Base-by-base conservation (phyloP, 768 basidiomycete species). In the Gymnopilus dilepis region DNA sequence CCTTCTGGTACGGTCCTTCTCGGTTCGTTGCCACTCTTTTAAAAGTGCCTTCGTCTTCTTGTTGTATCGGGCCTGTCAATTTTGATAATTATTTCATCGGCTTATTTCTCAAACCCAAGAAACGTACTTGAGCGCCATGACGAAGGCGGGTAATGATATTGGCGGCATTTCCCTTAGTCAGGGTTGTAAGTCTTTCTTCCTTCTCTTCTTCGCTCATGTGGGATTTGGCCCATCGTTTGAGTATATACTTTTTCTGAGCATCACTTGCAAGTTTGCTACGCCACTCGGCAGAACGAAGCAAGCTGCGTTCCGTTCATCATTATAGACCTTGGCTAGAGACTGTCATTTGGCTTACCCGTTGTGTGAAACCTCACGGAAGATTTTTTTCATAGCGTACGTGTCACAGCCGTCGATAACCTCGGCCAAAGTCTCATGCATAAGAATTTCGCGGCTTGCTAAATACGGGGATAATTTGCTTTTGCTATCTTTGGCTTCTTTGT, bases 111-210 rank as follows among this genome's bases (percentile, higher is more conserved):
- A 34, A 28, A 56, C 15, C 15, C 19, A 2, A 55, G 47, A 3
- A 33, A 42, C 73, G 31, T 69, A 90, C 92, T 78, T 84, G 79
- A 33, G 90, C 90, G 24, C 92, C 93, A 67, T 94, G 88, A 70
- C 85, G 89, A 58, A 92, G 61, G 8, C 92, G 86, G 22, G 86
- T 86, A 62, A 95, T 90, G 45, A 94, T 86, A 64, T 88, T 87
- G 0, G 88, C 89, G 28, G 92, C 92, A 64, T 91, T 82, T 2
- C 94, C 94, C 72, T 92, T 94, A 1, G 85, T 93, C 66, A 95
- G 68, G 0, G 60, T 73, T 45, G 67, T 72, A 4, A 86, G 70
- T 43, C 72, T 66, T 5, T 61, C 61, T 4, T 67, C 66, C 33
- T 71, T 57, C 17, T 69, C 69, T n/a, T 60, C 69, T 17, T 52